Evolutionary conservation across 2,329 filamentous ascomycete species (phyloP), one percentile per base, ranked within the genome.

Genomic region (Paecilomyces sp.): DNA sequence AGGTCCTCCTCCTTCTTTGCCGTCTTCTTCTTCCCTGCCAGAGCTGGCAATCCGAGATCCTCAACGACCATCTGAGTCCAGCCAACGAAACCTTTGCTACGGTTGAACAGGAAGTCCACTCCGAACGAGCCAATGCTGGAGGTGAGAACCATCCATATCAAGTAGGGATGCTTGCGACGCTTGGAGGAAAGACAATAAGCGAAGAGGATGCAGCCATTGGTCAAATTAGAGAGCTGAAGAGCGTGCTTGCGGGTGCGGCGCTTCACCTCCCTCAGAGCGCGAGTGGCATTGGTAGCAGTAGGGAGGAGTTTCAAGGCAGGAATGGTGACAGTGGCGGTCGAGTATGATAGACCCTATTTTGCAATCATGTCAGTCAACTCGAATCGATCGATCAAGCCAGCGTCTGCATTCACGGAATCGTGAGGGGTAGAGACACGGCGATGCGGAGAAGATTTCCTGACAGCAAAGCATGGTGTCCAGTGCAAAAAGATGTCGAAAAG

Each of bases 331-430:
- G 86, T 85, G 24, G 88, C 88, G 67, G 94, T 84, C 55, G 91
- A 89, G 79, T 93, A 95, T 57, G 92, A 96, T 61, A 94, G 84
- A 75, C 93, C 93, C 93, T 97, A 68, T 56, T 47, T 9, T 47
- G 22, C 22, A 47, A 55, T 59, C n/a, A 51, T 33, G 58, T 66
- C 59, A 67, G 62, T 12, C 15, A 34, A 15, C 41, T 8, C 33
- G 7, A 33, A 34, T 55, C 50, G 31, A 57, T 54, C 41, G n/a
- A 18, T 47, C n/a, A 18, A 22, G 15, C 41, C 41, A 18, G 41
- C 18, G 41, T 8, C 5, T 18, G 15, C 41, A 47, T 18, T 47
- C 41, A 47, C n/a, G 51, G 28, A 47, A 41, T 56, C 6, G 33
- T 28, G 51, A 53, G 51, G 51, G 22, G 51, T 53, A 25, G 51